phyloP scores from a whole-genome alignment of 805 yeast species.

The Yarrowia deformans region DNA sequence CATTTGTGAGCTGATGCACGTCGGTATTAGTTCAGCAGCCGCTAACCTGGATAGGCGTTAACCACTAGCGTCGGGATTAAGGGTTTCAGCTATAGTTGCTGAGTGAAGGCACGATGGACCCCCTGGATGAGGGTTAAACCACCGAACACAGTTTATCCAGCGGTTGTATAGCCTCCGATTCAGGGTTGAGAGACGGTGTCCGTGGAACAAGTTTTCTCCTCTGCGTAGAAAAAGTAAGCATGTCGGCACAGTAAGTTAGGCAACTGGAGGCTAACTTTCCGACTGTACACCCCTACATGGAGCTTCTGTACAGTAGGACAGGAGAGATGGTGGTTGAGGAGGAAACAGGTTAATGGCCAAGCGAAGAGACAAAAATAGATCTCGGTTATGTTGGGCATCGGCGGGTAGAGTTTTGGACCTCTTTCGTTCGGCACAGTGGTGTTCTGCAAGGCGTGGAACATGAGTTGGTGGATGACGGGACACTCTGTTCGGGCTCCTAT shows the following conservation, averaged over 20 bases:
- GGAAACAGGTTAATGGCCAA: too few relatives aligned
- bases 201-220: neutral
- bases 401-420: too few relatives aligned
- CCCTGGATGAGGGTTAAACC: neutral
- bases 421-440: too few relatives aligned
- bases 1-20: too few relatives aligned
- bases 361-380: too few relatives aligned
- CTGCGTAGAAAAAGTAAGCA: neutral
- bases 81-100: neutral
- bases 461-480: too few relatives aligned
- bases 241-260: neutral
- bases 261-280: conserved; percentile 16
- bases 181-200: neutral
- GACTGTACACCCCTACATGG: too few relatives aligned
- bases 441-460: too few relatives aligned
- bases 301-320: neutral
- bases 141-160: too few relatives aligned
- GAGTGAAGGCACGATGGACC: neutral
- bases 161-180: neutral
- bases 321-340: neutral
- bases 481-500: too few relatives aligned
- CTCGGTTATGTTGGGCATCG: too few relatives aligned
- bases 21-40: too few relatives aligned
- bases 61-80: conserved; percentile 6
- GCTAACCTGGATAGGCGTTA: neutral